Conservation (phyloP, 306 rosid genomes). For the Hylodesmum podocarpum region DNA sequence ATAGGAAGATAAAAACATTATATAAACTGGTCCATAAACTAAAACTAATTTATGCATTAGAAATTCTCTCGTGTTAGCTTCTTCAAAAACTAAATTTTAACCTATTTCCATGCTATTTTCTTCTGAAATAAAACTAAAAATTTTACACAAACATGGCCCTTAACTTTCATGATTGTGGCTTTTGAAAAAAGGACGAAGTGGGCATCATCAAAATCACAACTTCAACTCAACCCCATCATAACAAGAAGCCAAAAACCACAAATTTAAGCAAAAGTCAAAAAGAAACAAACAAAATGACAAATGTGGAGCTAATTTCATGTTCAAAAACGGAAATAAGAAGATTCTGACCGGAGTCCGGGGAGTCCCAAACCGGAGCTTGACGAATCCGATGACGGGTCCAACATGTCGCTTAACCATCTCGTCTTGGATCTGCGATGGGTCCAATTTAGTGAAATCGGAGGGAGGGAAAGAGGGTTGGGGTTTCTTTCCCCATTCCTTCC, state of each 20-base stretch:
- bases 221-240: constrained; percentile 17
- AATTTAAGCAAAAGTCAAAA: neutral
- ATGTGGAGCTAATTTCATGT: neutral
- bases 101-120: too few species aligned
- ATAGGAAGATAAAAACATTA: too few species aligned
- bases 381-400: constrained; percentile 77
- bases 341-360: constrained; percentile 58
- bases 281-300: neutral
- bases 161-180: neutral
- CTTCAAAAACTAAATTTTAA: too few species aligned
- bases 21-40: too few species aligned
- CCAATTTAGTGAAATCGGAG: constrained; percentile 60
- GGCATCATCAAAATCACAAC: neutral
- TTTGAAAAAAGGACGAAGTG: neutral
- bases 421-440: constrained; percentile 68
- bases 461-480: constrained; percentile 49
- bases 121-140: too few species aligned
- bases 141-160: too few species aligned
- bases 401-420: constrained; percentile 69
- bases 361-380: constrained; percentile 73
- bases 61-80: too few species aligned
- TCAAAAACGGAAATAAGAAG: neutral
- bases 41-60: too few species aligned
- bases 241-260: neutral
- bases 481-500: constrained; percentile 92